Evolutionary conservation across 306 rosid species (phyloP), one percentile per base, ranked within the genome.

Genomic region (Hippophae rhamnoides): DNA sequence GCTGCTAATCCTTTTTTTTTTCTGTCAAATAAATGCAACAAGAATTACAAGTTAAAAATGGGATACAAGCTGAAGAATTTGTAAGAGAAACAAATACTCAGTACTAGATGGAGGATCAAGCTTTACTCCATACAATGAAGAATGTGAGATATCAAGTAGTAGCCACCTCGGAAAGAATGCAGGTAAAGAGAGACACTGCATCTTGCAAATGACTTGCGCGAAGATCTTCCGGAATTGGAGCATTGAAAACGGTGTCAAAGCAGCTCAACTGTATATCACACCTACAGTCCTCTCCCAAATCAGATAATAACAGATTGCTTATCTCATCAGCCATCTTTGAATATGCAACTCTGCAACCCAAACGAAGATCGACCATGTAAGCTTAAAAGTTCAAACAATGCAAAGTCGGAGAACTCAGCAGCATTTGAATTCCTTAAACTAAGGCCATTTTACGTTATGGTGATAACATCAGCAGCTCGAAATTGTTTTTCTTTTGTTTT

Each of bases 261-360:
- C 96, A 87, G 66, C 73, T 78, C 40, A 87, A 80, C 69, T 85
- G 95, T 31, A 71, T 81, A 59, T 85, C 93, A 49, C 95, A 80
- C 12, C 79, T 65, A 26, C 82, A 68, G 61, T 83, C 83, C 41
- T 92, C 95, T 1, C 81, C 79, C 6, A 83, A 70, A 70, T 66
- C 75, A 45, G 83, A 79, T 53, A 87, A 81, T 69, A 92, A 86
- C 73, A 83, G 64, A 44, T 79, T 73, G 69, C 89, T 72, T 57
- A 87, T 77, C 76, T 87, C 88, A 47, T 88, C 74, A 0, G 83
- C 92, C 96, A 92, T 92, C 80, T 82, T 87, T n/a, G 96, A 87
- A 79, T 78, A 87, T 43, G 63, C 93, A 63, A 83, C 80, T 67
- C 98, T 92, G 80, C 68, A 43, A 72, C 31, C 62, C 47, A 64